Evolutionary conservation across 345 rosid species (phyloP).

Genomic region (Dovyalis caffra): DNA sequence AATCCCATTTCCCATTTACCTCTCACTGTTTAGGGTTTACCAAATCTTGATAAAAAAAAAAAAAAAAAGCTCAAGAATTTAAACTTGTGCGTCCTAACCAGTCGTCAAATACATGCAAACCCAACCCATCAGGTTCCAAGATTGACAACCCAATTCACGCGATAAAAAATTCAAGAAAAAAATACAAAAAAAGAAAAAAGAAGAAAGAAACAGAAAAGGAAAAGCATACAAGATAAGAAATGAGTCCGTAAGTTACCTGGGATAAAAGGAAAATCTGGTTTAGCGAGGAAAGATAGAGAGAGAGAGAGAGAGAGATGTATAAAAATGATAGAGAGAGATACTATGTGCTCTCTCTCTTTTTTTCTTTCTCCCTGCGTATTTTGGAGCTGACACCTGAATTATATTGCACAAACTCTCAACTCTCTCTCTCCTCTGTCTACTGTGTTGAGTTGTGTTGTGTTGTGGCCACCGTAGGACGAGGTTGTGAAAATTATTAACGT

Average conservation of each 20-base stretch:
- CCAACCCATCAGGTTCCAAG: neutral
- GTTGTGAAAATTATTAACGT: neutral
- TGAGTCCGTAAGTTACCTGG: neutral
- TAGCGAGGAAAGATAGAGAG: neutral
- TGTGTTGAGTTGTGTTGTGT: neutral
- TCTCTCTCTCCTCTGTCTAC: neutral
- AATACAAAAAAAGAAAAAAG: too few relatives aligned
- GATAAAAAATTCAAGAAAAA: neutral
- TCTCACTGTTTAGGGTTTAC: conserved; percentile 6
- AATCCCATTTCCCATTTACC: neutral
- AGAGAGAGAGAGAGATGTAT: neutral
- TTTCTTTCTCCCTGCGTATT: neutral
- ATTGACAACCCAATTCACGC: neutral
- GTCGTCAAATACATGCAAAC: neutral
- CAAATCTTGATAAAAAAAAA: neutral
- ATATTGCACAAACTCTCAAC: neutral
- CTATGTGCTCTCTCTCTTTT: neutral
- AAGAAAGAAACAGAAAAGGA: too few relatives aligned
- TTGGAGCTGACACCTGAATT: conserved; percentile 9
- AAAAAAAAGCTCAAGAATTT: neutral
- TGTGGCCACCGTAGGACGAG: neutral
- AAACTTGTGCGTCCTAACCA: neutral
- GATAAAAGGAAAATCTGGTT: neutral
- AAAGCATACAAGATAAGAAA: neutral
- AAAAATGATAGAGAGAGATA: neutral